phyloP scores from a whole-genome alignment of 805 yeast genomes.

The Yueomyces sp. region DNA sequence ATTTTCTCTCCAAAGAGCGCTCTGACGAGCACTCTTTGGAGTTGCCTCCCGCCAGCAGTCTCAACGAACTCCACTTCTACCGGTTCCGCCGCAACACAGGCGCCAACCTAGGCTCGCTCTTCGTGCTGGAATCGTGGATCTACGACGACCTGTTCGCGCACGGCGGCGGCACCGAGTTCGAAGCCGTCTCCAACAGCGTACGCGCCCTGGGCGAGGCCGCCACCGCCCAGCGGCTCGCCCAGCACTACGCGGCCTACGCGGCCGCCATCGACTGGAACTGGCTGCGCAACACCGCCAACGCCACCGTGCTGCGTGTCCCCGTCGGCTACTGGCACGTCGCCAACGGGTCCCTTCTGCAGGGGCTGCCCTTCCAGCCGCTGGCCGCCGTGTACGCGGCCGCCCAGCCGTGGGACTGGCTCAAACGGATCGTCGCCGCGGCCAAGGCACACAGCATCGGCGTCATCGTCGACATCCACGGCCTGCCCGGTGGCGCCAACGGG shows the following conservation, averaged over 20 bases:
- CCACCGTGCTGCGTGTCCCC: conserved; percentile 77
- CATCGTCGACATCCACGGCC: conserved; percentile 72
- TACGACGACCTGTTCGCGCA: conserved; percentile 42
- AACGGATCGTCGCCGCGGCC: conserved; percentile 47
- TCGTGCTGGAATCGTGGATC: conserved; percentile 73
- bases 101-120: conserved; percentile 73
- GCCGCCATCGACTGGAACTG: conserved; percentile 69
- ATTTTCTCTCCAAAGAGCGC: too few relatives aligned
- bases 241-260: conserved; percentile 55
- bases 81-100: conserved; percentile 59
- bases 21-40: too few relatives aligned
- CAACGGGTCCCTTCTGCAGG: conserved; percentile 39
- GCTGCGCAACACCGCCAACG: conserved; percentile 44
- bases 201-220: conserved; percentile 38
- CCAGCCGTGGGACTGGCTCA: conserved; percentile 45
- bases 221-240: conserved; percentile 39
- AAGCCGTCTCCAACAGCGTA: conserved; percentile 44
- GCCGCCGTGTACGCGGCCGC: conserved; percentile 52
- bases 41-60: not conserved
- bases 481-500: conserved; percentile 87
- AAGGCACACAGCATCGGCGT: conserved; percentile 51
- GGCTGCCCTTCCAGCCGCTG: conserved; percentile 48
- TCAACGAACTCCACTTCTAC: conserved; percentile 22
- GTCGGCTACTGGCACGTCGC: conserved; percentile 84
- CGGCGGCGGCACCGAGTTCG: conserved; percentile 45